These are phyloP conservation scores for Fusarium temperatum DNA, from an alignment of 2,329 filamentous ascomycete genomes.

Conservation along the genomic window DNA sequence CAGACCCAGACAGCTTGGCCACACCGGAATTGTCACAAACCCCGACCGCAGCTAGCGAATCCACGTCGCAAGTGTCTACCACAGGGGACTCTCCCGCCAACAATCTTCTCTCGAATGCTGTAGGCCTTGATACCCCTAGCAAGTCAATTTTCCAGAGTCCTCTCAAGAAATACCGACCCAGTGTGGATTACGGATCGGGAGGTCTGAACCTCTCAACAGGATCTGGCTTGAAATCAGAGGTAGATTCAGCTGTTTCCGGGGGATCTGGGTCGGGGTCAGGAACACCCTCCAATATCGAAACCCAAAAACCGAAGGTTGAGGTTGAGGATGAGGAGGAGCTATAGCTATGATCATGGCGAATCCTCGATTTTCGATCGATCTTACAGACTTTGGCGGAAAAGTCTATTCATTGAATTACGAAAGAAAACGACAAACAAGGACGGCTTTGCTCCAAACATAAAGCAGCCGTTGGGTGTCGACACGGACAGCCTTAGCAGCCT, in stretches of 20 bases:
- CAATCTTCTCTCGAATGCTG: conserved; percentile 18
- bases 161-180: conserved; percentile 78
- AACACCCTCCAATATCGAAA: conserved; percentile 32
- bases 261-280: conserved; percentile 32
- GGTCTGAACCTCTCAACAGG: conserved; percentile 41
- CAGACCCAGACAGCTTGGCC: conserved; percentile 66
- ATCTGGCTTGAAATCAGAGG: conserved; percentile 48
- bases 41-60: conserved; percentile 58
- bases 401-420: conserved; percentile 1
- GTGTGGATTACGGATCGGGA: conserved; percentile 48
- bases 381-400: background rate
- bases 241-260: conserved; percentile 44
- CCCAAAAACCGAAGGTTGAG: conserved; percentile 41
- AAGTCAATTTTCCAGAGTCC: conserved; percentile 70
- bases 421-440: conserved; percentile 13
- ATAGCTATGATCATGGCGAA: conserved; percentile 48
- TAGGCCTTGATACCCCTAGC: conserved; percentile 43
- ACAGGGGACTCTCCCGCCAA: conserved; percentile 24
- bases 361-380: background rate
- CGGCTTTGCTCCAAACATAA: background rate
- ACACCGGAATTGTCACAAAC: conserved; percentile 48
- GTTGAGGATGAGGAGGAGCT: conserved; percentile 54
- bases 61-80: conserved; percentile 33
- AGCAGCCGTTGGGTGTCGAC: conserved; percentile 18
- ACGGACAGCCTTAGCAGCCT: conserved; percentile 20